Conservation (phyloP, 2,329 filamentous ascomycete genomes). For the Stachybotrys chartarum region DNA sequence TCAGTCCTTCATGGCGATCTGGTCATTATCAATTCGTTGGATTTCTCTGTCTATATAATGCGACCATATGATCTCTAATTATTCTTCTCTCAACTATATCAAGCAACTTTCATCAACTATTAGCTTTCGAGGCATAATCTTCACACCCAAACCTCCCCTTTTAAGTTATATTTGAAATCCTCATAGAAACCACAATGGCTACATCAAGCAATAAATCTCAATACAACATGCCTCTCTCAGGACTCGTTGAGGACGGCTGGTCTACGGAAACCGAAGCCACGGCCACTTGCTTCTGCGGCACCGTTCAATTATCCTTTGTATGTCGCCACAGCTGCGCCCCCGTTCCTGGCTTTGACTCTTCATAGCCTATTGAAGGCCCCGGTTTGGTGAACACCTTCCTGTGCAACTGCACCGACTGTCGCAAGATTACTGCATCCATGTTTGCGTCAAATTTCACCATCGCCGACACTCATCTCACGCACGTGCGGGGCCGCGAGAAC, state of each 20-base stretch:
- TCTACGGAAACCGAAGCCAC: constrained; percentile 40
- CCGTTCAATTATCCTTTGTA: constrained; percentile 47
- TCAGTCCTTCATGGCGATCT: no score
- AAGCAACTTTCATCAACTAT: no score
- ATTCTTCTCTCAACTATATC: no score
- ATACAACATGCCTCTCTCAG: constrained; percentile 25
- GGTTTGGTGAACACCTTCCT: constrained; percentile 40
- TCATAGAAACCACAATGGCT: no score
- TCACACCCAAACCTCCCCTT: no score
- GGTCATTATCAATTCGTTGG: no score
- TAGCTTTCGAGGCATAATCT: no score
- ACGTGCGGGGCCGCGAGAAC: constrained; percentile 1
- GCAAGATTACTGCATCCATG: constrained; percentile 54
- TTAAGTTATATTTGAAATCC: no score
- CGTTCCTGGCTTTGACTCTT: background rate
- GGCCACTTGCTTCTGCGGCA: constrained; percentile 51
- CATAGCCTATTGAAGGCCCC: background rate
- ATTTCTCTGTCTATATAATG: no score
- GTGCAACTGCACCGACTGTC: constrained; percentile 54
- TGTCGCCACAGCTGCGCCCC: constrained; percentile 11
- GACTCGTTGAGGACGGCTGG: constrained; percentile 31
- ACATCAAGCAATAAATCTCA: background rate
- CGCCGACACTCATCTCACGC: background rate
- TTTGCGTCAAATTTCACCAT: constrained; percentile 48
- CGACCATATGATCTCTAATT: no score